A percentile compares a stretch with the other conserved stretches of the same genome.
These are phyloP conservation scores for Cytidiella melzeri DNA, from an alignment of 768 basidiomycete genomes.

Conservation along the genomic window DNA sequence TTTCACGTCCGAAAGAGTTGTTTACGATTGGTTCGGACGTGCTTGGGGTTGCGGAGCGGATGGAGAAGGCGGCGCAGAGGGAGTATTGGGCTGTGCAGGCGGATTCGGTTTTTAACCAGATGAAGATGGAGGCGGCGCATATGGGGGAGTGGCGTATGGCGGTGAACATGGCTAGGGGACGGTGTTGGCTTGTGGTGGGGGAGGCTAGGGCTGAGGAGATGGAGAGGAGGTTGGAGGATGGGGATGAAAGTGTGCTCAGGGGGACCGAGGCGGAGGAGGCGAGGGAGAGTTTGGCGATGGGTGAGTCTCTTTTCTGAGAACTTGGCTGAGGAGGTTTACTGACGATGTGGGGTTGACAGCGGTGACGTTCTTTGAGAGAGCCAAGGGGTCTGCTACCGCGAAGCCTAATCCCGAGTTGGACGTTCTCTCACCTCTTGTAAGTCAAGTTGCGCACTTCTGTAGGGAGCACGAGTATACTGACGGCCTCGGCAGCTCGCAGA, in stretches of 20 bases:
- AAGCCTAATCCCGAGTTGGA: slow-evolving; percentile 5
- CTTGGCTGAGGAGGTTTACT: neutral
- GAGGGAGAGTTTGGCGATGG: slow-evolving; percentile 42
- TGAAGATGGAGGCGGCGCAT: slow-evolving; percentile 56
- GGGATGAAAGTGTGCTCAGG: slow-evolving; percentile 31
- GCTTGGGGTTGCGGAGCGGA: slow-evolving; percentile 52
- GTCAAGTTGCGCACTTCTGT: neutral
- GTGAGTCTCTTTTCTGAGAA: slow-evolving; percentile 33
- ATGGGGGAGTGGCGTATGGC: slow-evolving; percentile 43
- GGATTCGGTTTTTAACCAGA: slow-evolving; percentile 54
- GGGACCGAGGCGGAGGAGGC: slow-evolving; percentile 51
- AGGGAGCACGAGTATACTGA: slow-evolving; percentile 1
- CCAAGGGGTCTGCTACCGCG: slow-evolving; percentile 20
- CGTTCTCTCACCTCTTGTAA: slow-evolving; percentile 18
- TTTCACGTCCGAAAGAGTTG: slow-evolving; percentile 53
- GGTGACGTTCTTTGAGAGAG: slow-evolving; percentile 29
- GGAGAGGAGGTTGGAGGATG: slow-evolving; percentile 46
- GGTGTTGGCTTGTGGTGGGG: slow-evolving; percentile 54
- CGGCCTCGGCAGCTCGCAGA: slow-evolving; percentile 38
- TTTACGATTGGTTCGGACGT: slow-evolving; percentile 60
- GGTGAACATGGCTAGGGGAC: slow-evolving; percentile 42
- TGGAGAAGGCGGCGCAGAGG: slow-evolving; percentile 38
- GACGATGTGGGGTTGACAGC: too few relatives aligned
- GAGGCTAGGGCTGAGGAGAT: slow-evolving; percentile 48
- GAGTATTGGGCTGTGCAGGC: slow-evolving; percentile 56